phyloP scores from a whole-genome alignment of 768 basidiomycete genomes.

The Termitomyces eurrhizus region DNA sequence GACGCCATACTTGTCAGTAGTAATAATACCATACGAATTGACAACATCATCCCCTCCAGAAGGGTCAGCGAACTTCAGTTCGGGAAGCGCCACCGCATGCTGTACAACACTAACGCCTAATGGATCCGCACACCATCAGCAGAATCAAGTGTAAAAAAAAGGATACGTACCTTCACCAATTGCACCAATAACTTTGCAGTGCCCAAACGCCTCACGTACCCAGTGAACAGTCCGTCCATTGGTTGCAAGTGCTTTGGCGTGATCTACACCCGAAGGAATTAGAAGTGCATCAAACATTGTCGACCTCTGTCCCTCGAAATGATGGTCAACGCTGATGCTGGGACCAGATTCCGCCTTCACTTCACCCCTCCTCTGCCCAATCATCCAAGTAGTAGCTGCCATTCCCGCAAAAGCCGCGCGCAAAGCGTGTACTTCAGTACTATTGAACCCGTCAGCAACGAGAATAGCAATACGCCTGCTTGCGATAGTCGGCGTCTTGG shows the following conservation, averaged over 20 bases:
- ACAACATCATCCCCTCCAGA: slow-evolving; percentile 39
- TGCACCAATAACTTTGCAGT: slow-evolving; percentile 80
- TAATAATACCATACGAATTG: slow-evolving; percentile 60
- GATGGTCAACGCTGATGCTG: slow-evolving; percentile 57
- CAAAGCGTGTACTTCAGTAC: slow-evolving; percentile 53
- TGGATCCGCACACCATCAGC: background rate
- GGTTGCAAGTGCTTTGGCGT: slow-evolving; percentile 51
- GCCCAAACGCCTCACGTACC: slow-evolving; percentile 81
- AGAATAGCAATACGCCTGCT: slow-evolving; percentile 75
- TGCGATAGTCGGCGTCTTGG: slow-evolving; percentile 54
- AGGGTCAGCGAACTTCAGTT: slow-evolving; percentile 36
- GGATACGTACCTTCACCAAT: slow-evolving; percentile 55
- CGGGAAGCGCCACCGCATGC: slow-evolving; percentile 40
- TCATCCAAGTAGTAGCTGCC: slow-evolving; percentile 57
- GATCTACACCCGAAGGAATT: slow-evolving; percentile 66
- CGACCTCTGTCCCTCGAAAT: slow-evolving; percentile 74
- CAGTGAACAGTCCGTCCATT: slow-evolving; percentile 78
- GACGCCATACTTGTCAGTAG: slow-evolving; percentile 47
- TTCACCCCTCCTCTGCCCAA: slow-evolving; percentile 65
- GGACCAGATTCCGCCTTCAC: slow-evolving; percentile 29
- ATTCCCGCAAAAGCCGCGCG: slow-evolving; percentile 47
- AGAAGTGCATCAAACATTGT: slow-evolving; percentile 83
- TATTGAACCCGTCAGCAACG: slow-evolving; percentile 71
- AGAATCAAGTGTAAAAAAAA: background rate
- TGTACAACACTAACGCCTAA: slow-evolving; percentile 50